Conservation (phyloP, 2,329 filamentous ascomycete genomes). For the Aspergillus proliferans region DNA sequence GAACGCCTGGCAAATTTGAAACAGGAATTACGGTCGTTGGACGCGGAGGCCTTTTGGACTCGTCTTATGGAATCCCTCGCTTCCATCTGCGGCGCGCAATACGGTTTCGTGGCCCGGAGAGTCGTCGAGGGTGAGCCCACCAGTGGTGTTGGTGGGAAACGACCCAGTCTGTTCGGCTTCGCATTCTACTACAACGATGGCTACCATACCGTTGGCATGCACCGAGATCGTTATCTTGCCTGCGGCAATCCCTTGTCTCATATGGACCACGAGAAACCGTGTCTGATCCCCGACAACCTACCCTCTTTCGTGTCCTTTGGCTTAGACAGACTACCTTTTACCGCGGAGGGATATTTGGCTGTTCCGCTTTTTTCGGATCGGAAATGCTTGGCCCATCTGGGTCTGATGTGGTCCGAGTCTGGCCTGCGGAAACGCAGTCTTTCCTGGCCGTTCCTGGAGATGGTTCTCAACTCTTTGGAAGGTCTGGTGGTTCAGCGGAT, state of each 20-base stretch:
- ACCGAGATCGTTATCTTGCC: constrained; percentile 58
- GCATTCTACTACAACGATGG: constrained; percentile 63
- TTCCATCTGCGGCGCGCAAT: constrained; percentile 58
- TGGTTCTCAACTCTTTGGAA: constrained; percentile 62
- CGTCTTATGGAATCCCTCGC: constrained; percentile 59
- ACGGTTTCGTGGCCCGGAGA: constrained; percentile 61
- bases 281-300: constrained; percentile 59
- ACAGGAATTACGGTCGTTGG: constrained; percentile 45
- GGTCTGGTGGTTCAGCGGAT: constrained; percentile 58
- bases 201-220: constrained; percentile 45
- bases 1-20: constrained; percentile 58
- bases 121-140: constrained; percentile 57
- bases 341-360: constrained; percentile 61
- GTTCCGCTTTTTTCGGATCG: constrained; percentile 59
- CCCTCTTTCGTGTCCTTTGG: constrained; percentile 56
- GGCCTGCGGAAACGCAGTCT: constrained; percentile 52
- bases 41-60: constrained; percentile 58
- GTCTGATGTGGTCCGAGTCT: constrained; percentile 63
- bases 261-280: constrained; percentile 67
- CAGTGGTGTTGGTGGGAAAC: constrained; percentile 55
- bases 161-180: constrained; percentile 58
- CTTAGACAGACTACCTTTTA: constrained; percentile 51
- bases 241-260: constrained; percentile 61
- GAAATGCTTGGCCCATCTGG: constrained; percentile 64
- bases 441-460: constrained; percentile 62